A percentile compares a stretch with the other conserved stretches of the same genome.
Conservation (phyloP, 2,329 filamentous ascomycete genomes). For the Aspergillus flavus region DNA sequence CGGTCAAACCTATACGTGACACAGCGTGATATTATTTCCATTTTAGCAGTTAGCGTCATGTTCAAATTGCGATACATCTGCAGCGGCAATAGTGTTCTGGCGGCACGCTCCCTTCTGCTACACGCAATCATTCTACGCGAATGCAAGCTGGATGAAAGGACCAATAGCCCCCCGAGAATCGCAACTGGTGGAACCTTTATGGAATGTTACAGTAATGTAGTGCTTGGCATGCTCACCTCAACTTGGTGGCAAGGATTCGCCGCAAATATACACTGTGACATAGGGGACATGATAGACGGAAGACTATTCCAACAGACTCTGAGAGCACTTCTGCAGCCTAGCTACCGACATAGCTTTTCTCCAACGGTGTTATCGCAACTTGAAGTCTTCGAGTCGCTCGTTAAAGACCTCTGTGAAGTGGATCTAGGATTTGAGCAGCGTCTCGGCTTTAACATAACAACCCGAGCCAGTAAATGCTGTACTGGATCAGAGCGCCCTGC, state of each 20-base stretch:
- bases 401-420: neutral
- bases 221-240: conserved; percentile 41
- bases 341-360: neutral
- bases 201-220: conserved; percentile 40
- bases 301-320: conserved; percentile 42
- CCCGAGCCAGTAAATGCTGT: neutral
- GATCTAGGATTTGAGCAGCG: neutral
- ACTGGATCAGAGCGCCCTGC: neutral
- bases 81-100: neutral
- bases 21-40: neutral
- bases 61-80: neutral
- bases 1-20: neutral
- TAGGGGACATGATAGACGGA: conserved; percentile 61
- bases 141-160: neutral
- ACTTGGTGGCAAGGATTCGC: conserved; percentile 38
- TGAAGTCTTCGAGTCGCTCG: neutral
- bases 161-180: neutral
- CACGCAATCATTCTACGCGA: neutral
- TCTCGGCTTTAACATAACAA: neutral
- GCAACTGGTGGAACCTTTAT: conserved; percentile 21
- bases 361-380: neutral
- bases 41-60: neutral
- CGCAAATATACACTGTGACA: conserved; percentile 41
- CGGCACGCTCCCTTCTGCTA: neutral
- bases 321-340: neutral